Percentiles rank a stretch among this genome's conserved stretches.
These are phyloP conservation scores for Pisolithus orientalis DNA, from an alignment of 768 basidiomycete species.

Conservation along the genomic window DNA sequence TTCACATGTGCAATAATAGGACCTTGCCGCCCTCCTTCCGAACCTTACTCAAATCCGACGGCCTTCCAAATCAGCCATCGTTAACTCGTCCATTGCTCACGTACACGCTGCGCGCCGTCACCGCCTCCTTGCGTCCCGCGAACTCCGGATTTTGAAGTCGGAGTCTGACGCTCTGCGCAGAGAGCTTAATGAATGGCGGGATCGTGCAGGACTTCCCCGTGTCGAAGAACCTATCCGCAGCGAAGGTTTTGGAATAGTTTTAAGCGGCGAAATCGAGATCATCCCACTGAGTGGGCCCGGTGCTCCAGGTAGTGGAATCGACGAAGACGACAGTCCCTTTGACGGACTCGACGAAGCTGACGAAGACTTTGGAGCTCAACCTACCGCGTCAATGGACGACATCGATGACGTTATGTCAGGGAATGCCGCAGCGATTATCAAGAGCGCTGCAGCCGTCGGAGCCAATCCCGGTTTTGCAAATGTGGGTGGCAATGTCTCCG, in stretches of 20 bases:
- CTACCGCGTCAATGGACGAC: slow-evolving; percentile 23
- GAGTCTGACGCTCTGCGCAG: slow-evolving; percentile 84
- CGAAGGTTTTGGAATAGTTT: slow-evolving; percentile 66
- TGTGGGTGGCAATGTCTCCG: not conserved
- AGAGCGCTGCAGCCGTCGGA: slow-evolving; percentile 19
- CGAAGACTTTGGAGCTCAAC: slow-evolving; percentile 29
- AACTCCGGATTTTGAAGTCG: slow-evolving; percentile 69
- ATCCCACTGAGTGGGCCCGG: slow-evolving; percentile 26
- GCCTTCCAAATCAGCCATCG: slow-evolving; percentile 94
- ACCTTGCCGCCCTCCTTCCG: slow-evolving; percentile 86
- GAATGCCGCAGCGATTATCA: slow-evolving; percentile 27
- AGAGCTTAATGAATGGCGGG: slow-evolving; percentile 93
- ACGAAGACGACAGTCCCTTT: slow-evolving; percentile 49
- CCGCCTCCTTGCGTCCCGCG: slow-evolving; percentile 72
- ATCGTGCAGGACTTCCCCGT: slow-evolving; percentile 62
- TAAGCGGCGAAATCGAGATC: slow-evolving; percentile 66
- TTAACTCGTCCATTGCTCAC: slow-evolving; percentile 91
- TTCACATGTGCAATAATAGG: slow-evolving; percentile 40
- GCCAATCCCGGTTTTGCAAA: slow-evolving; percentile 10
- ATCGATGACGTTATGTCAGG: slow-evolving; percentile 24
- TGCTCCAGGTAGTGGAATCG: slow-evolving; percentile 30
- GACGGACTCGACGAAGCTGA: slow-evolving; percentile 37
- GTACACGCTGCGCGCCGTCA: slow-evolving; percentile 79
- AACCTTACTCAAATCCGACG: slow-evolving; percentile 87
- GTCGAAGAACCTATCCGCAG: slow-evolving; percentile 69